These are phyloP conservation scores for Alternaria ventricosa DNA, from an alignment of 2,329 filamentous ascomycete species.

Conservation along the genomic window DNA sequence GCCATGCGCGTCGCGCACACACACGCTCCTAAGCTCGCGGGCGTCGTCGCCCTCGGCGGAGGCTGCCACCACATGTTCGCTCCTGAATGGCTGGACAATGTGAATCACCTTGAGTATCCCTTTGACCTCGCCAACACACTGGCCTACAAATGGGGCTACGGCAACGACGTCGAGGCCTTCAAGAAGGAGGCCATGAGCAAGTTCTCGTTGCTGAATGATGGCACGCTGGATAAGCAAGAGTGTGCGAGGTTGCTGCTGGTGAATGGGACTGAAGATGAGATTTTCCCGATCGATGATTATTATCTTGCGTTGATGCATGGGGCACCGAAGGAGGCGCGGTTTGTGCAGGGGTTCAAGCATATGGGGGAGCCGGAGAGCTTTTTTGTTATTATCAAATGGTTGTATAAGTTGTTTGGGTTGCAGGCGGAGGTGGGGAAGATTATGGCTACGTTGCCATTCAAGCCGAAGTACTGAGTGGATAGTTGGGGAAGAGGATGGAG, in stretches of 20 bases:
- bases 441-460: conserved; percentile 56
- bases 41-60: conserved; percentile 62
- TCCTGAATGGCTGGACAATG: conserved; percentile 59
- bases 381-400: conserved; percentile 56
- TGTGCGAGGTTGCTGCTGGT: conserved; percentile 62
- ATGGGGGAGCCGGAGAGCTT: conserved; percentile 61
- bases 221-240: conserved; percentile 58
- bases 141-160: conserved; percentile 57
- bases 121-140: conserved; percentile 63
- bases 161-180: conserved; percentile 49
- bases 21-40: conserved; percentile 59
- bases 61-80: conserved; percentile 65
- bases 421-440: conserved; percentile 52
- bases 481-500: too few species aligned
- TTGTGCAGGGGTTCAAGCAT: conserved; percentile 54
- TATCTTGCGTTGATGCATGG: conserved; percentile 62
- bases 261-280: conserved; percentile 66
- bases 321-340: conserved; percentile 59
- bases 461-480: conserved; percentile 50
- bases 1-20: conserved; percentile 65
- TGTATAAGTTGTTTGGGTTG: conserved; percentile 57
- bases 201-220: conserved; percentile 63
- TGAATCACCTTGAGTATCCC: conserved; percentile 65
- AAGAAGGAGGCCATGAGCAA: conserved; percentile 56
- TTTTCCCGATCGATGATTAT: conserved; percentile 68